These are phyloP conservation scores for Colletotrichum cuscutae DNA, from an alignment of 2,329 filamentous ascomycete genomes.

Conservation along the genomic window DNA sequence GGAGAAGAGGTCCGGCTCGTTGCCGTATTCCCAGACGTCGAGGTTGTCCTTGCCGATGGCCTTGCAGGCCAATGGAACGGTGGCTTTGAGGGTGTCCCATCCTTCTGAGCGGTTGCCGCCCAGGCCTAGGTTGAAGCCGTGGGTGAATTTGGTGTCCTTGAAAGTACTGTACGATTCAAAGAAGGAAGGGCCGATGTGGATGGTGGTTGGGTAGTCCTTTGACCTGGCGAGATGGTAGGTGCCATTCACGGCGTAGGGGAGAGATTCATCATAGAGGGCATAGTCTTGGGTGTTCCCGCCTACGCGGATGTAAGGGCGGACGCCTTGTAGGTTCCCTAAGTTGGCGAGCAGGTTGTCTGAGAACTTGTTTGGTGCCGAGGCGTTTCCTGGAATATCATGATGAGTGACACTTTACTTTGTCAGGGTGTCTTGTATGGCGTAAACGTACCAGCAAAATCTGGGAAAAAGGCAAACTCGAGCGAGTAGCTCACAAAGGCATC, in stretches of 20 bases:
- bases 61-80: slow-evolving; percentile 66
- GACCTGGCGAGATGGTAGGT: slow-evolving; percentile 61
- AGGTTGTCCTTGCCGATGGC: slow-evolving; percentile 62
- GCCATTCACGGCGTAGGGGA: slow-evolving; percentile 61
- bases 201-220: slow-evolving; percentile 68
- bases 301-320: slow-evolving; percentile 69
- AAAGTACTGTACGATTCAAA: slow-evolving; percentile 72
- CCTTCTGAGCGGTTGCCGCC: slow-evolving; percentile 61
- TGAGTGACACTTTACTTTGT: not conserved
- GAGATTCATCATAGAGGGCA: slow-evolving; percentile 66
- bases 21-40: slow-evolving; percentile 71
- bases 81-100: slow-evolving; percentile 62
- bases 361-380: slow-evolving; percentile 65
- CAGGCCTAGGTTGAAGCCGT: slow-evolving; percentile 70
- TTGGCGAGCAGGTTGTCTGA: slow-evolving; percentile 70
- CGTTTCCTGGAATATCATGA: slow-evolving; percentile 52
- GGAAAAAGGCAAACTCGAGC: slow-evolving; percentile 63
- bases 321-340: slow-evolving; percentile 61
- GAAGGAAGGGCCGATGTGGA: slow-evolving; percentile 69
- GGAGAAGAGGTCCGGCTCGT: slow-evolving; percentile 70
- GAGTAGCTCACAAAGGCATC: slow-evolving; percentile 62
- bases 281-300: slow-evolving; percentile 77
- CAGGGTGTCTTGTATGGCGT: not conserved
- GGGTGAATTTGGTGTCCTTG: slow-evolving; percentile 64
- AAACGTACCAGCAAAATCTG: slow-evolving; percentile 57